These are phyloP conservation scores for Dentiscutata heterogama DNA, from an alignment of 371 early-diverging fungal species.

Conservation along the genomic window DNA sequence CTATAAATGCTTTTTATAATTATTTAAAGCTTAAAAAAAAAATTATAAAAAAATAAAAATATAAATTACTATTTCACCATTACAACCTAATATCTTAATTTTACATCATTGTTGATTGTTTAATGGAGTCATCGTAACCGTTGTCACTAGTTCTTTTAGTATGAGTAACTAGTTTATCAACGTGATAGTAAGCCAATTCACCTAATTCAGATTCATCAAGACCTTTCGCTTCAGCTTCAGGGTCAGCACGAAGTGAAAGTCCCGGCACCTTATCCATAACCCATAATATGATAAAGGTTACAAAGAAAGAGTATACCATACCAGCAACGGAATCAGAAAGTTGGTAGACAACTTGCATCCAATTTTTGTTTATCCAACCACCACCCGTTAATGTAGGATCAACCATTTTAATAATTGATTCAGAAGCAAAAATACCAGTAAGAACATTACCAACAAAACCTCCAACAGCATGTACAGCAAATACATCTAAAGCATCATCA, in stretches of 20 bases:
- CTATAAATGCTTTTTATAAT: too few species aligned
- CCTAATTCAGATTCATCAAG: conserved; percentile 85
- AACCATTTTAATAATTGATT: conserved; percentile 76
- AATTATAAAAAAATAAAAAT: too few species aligned
- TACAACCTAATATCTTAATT: too few species aligned
- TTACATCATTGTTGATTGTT: too few species aligned
- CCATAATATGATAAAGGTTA: conserved; percentile 78
- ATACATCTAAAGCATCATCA: conserved; percentile 93
- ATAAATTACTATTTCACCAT: too few species aligned
- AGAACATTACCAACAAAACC: conserved; percentile 87
- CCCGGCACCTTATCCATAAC: conserved; percentile 86
- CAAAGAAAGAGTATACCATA: conserved; percentile 81
- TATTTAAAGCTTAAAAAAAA: too few species aligned
- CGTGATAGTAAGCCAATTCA: conserved; percentile 71
- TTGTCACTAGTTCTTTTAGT: conserved; percentile 1
- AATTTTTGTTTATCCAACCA: conserved; percentile 88
- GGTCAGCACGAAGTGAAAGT: conserved; percentile 77
- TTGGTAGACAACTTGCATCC: conserved; percentile 84
- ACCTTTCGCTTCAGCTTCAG: conserved; percentile 76
- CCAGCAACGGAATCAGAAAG: conserved; percentile 80
- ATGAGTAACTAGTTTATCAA: background rate
- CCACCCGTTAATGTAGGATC: conserved; percentile 77
- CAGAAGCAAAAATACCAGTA: conserved; percentile 93
- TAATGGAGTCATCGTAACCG: background rate
- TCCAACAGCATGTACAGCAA: conserved; percentile 91